These are phyloP conservation scores for Sclerotinia sclerotiorum DNA, from an alignment of 2,329 filamentous ascomycete genomes.

Conservation along the genomic window DNA sequence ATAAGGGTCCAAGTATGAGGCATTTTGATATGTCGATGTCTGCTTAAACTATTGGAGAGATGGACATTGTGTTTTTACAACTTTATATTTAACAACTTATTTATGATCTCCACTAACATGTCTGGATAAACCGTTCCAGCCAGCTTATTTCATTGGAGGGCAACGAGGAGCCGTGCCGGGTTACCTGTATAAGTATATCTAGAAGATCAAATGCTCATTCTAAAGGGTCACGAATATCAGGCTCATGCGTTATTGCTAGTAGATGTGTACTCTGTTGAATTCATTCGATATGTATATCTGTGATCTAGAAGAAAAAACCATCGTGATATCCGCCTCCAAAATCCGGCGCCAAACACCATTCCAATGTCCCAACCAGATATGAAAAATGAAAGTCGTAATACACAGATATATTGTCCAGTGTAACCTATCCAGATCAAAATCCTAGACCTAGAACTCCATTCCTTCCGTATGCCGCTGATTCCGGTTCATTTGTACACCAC, in stretches of 20 bases:
- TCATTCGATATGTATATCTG: not conserved
- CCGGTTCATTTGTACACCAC: conserved; percentile 15
- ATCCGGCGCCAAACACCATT: conserved; percentile 13
- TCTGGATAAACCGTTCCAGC: not conserved
- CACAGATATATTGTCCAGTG: not conserved
- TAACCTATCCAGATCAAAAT: not conserved
- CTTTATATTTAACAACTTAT: not conserved
- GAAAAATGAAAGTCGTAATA: conserved; percentile 17
- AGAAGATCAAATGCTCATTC: not conserved
- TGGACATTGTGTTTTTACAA: not conserved
- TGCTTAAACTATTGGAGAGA: not conserved
- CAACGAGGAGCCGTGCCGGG: not conserved
- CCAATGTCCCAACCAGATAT: conserved; percentile 8
- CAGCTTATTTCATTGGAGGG: not conserved
- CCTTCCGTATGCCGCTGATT: conserved; percentile 25
- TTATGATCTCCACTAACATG: not conserved
- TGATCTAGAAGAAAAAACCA: not conserved
- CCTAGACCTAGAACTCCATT: conserved; percentile 15
- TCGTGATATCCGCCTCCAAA: not conserved
- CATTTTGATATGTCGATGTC: not conserved
- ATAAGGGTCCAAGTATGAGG: not conserved
- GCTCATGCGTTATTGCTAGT: not conserved
- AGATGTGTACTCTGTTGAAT: not conserved
- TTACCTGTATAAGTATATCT: not conserved
- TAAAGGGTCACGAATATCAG: not conserved